These are phyloP conservation scores for Staphylotrichum tortipilum DNA, from an alignment of 495 filamentous ascomycete species.

Conservation along the genomic window DNA sequence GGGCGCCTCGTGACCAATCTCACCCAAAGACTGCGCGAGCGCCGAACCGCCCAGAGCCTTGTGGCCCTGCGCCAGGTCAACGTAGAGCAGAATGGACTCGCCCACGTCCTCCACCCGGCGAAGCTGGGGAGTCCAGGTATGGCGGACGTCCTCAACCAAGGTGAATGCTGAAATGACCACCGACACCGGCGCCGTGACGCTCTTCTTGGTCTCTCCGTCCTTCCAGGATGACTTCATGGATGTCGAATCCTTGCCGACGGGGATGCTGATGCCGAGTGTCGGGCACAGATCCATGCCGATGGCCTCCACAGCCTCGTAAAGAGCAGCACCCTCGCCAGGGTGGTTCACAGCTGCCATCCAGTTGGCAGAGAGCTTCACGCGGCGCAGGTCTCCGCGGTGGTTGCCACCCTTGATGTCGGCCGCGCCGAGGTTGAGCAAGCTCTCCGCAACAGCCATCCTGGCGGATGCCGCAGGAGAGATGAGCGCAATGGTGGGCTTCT, in stretches of 20 bases:
- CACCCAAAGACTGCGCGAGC: constrained; percentile 82
- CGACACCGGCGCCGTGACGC: constrained; percentile 85
- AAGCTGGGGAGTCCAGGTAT: constrained; percentile 89
- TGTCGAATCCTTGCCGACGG: constrained; percentile 95
- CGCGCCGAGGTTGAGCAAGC: constrained; percentile 83
- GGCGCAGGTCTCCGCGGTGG: constrained; percentile 42
- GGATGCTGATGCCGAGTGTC: constrained; percentile 79
- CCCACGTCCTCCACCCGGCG: constrained; percentile 78
- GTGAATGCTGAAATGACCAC: constrained; percentile 87
- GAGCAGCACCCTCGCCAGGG: constrained; percentile 83
- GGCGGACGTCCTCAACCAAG: constrained; percentile 64
- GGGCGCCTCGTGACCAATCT: constrained; percentile 74
- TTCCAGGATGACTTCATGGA: constrained; percentile 98
- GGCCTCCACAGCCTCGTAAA: constrained; percentile 91
- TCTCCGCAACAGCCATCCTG: constrained; percentile 92
- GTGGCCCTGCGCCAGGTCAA: constrained; percentile 71
- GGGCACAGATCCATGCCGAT: constrained; percentile 81
- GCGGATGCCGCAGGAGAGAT: constrained; percentile 91
- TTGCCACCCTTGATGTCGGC: constrained; percentile 66
- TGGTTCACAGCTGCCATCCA: constrained; percentile 98
- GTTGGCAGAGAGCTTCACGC: constrained; percentile 85
- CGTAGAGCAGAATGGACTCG: constrained; percentile 80
- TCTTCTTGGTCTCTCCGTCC: constrained; percentile 64
- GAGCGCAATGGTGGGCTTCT: constrained; percentile 81
- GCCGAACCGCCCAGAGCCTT: constrained; percentile 86